Base-by-base conservation (phyloP, 768 basidiomycete species). In the Gloeophyllum trabeum region DNA sequence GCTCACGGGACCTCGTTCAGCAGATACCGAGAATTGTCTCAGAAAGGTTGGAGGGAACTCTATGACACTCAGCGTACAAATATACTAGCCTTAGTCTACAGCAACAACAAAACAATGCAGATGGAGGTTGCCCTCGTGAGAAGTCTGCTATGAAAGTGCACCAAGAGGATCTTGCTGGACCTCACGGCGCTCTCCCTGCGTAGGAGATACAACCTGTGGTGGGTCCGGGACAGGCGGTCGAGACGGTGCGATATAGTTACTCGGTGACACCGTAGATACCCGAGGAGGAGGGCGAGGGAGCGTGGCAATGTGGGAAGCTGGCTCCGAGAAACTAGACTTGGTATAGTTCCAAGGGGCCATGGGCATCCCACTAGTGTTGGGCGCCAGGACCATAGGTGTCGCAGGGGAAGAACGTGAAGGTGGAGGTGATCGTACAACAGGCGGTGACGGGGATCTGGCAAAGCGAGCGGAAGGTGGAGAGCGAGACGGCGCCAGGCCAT, bases 311-410 rank as follows among this genome's bases (percentile, higher is more conserved):
- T 64, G 56, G 35, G 70, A 51, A 40, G 51, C 43, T 41, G 51
- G 49, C 41, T 19, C 43, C 23, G 60, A 49, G 54, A 79, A 78
- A 43, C 57, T 62, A 5, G 76, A 76, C 39, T 56, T 65, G 16
- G 76, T 76, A 50, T 75, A 62, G 45, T 73, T 73, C 76, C 76
- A 78, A 13, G 78, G 75, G 21, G 73, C 73, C 16, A 53, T 43
- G 20, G 56, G 53, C n/a, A 55, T 24, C 3, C 56, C 43, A 21
- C 30, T 39, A 28, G 46, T 44, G 30, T 51, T 44, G 16, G 48
- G 38, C 35, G 51, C 25, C 24, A 44, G 37, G 22, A 46, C 39
- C 24, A 42, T 24, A 36, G 48, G 34, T 26, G 42, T 32, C 16
- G 28, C 28, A 10, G 28, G 28, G 28, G 28, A 32, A 32, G 10